A percentile compares a stretch with the other conserved stretches of the same genome.
Conservation (phyloP, 2,329 filamentous ascomycete species). For the Thielaviopsis musarum region DNA sequence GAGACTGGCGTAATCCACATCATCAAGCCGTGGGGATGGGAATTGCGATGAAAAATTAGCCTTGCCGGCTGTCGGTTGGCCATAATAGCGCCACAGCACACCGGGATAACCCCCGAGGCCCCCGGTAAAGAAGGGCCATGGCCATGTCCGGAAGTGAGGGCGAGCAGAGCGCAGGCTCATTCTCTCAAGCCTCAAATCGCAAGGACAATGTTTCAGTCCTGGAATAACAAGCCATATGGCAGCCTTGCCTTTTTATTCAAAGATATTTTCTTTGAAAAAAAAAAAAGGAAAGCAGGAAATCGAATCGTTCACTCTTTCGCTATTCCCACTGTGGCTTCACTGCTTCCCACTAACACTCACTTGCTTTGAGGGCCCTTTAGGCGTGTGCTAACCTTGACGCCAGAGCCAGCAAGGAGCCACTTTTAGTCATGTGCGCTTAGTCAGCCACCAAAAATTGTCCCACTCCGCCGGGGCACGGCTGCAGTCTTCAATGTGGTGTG, state of each 20-base stretch:
- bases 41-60: too few species aligned
- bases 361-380: background rate
- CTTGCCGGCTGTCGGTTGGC: background rate
- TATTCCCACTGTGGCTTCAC: background rate
- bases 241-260: background rate
- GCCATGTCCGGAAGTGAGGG: constrained; percentile 4
- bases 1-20: background rate
- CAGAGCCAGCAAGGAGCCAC: background rate
- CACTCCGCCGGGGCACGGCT: constrained; percentile 4
- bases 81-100: background rate
- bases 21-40: background rate
- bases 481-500: constrained; percentile 2
- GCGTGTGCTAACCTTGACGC: too few species aligned
- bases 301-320: too few species aligned
- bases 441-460: background rate
- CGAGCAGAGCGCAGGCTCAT: constrained; percentile 7
- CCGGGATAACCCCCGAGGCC: background rate
- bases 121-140: background rate
- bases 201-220: constrained; percentile 1
- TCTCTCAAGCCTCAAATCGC: constrained; percentile 4
- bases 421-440: background rate
- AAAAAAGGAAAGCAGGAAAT: background rate
- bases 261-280: background rate
- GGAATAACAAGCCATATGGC: background rate
- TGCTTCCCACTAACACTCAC: background rate